Base-by-base conservation (phyloP, 2,329 filamentous ascomycete species). In the Colletotrichum caudatum region DNA sequence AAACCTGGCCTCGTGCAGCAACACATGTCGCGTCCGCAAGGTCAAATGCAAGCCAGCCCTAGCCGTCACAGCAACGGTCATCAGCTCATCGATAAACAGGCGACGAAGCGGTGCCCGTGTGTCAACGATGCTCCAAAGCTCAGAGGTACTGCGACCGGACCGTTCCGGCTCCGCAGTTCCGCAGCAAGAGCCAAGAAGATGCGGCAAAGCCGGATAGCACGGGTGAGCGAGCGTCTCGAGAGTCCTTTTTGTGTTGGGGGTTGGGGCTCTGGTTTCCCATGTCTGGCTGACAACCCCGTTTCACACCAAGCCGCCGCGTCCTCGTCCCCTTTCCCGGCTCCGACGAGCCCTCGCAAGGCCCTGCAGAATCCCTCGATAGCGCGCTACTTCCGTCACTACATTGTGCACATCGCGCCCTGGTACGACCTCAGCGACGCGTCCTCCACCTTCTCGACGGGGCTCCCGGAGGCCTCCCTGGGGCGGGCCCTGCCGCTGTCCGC, bases 361-460 rank as follows among this genome's bases (percentile, higher is more conserved):
- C 75, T 84, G 0, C 60, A 78, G 44, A 73, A 78, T 3, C 76
- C 75, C n/a, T 76, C 77, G 3, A 76, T 82, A 14, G 77, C 81
- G 2, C 75, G 71, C 8, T 76, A 83, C 18, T 85, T 85, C 56
- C 77, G 80, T 53, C 79, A 81, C 65, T 86, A 86, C 73, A 79
- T 81, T 11, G 69, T 73, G 1, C 66, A 76, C 48, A 75, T 86
- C 23, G 83, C 84, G 1, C 75, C 77, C 2, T 86, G 84, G 84
- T 86, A 86, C 73, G 84, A 87, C 62, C 79, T 87, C 9, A 84
- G 82, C 57, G 84, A 86, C 66, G 67, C 76, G 0, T 63, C 74
- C 2, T 76, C 74, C 0, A 74, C 77, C 5, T 86, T 86, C 44
- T 77, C 75, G 7, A 78, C 75, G 4, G 51, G 75, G 0, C 79